Conservation (phyloP, 345 rosid species). For the Hypericum perforatum region DNA sequence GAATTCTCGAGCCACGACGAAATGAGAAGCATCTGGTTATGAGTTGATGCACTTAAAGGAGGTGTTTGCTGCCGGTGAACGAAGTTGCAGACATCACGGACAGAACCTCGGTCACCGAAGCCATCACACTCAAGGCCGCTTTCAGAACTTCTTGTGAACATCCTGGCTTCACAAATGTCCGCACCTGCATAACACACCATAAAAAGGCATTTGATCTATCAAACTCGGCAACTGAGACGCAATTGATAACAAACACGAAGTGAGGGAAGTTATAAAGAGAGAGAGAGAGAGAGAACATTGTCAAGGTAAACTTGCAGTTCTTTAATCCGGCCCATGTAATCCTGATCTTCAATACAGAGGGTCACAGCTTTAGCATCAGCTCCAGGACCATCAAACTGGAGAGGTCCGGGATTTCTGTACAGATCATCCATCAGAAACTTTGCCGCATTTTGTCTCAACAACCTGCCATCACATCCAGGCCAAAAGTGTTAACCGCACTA, state of each 20-base stretch:
- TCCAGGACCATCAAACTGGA: constrained; percentile 95
- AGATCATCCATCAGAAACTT: constrained; percentile 79
- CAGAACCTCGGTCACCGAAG: constrained; percentile 90
- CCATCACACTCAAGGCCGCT: constrained; percentile 91
- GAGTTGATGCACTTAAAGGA: constrained; percentile 3
- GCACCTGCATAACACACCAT: constrained; percentile 34
- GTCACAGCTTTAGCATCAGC: constrained; percentile 78
- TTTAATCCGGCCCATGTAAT: constrained; percentile 98
- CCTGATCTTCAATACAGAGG: constrained; percentile 91
- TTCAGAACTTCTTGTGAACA: constrained; percentile 92
- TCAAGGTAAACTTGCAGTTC: constrained; percentile 79
- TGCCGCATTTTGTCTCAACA: constrained; percentile 61
- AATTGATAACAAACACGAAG: not conserved
- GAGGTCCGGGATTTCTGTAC: constrained; percentile 97
- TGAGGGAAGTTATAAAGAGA: not conserved
- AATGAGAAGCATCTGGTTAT: no score
- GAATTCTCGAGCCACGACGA: no score
- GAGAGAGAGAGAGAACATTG: constrained; percentile 33
- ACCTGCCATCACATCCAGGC: constrained; percentile 34
- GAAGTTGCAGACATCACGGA: constrained; percentile 51
- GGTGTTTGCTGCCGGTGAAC: constrained; percentile 25
- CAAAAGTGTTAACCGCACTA: not conserved
- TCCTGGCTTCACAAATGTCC: constrained; percentile 88
- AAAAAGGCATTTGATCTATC: not conserved
- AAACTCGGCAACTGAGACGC: not conserved